A percentile compares a stretch with the other conserved stretches of the same genome.
Evolutionary conservation across 352 stramenopile species (phyloP).

Genomic region (Globisporangium nagaii): DNA sequence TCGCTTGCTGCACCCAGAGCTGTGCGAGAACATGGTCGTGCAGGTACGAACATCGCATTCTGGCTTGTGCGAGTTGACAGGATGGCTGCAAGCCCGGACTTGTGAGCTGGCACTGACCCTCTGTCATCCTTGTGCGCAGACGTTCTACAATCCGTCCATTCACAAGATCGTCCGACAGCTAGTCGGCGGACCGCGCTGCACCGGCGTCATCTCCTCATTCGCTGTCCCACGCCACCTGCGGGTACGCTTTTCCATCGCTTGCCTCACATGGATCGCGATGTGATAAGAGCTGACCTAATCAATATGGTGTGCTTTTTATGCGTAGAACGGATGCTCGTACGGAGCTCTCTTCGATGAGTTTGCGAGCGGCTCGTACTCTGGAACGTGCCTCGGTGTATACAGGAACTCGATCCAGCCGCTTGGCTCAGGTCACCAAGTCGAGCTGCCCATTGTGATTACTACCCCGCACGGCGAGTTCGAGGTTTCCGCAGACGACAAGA

Average conservation of each 20-base stretch:
- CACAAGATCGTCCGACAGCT: slow-evolving; percentile 82
- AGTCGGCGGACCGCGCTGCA: slow-evolving; percentile 69
- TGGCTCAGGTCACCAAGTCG: slow-evolving; percentile 25
- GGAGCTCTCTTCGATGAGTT: slow-evolving; percentile 59
- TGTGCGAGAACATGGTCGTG: slow-evolving; percentile 85
- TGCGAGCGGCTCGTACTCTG: slow-evolving; percentile 47
- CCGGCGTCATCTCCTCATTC: slow-evolving; percentile 65
- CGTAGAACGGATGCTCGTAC: slow-evolving; percentile 41
- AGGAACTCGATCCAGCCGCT: slow-evolving; percentile 53
- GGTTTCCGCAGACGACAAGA: slow-evolving; percentile 41
- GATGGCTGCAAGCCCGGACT: too few species aligned
- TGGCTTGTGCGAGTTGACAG: background rate
- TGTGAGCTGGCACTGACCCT: background rate
- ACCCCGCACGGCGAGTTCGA: slow-evolving; percentile 47
- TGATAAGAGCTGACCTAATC: background rate
- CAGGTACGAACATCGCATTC: slow-evolving; percentile 25
- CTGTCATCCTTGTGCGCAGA: slow-evolving; percentile 23
- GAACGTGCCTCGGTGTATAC: slow-evolving; percentile 72
- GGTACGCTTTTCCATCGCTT: slow-evolving; percentile 19
- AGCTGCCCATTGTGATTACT: slow-evolving; percentile 76
- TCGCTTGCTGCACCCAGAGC: slow-evolving; percentile 66
- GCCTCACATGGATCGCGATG: background rate
- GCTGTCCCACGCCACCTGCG: slow-evolving; percentile 33
- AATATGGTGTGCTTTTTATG: background rate
- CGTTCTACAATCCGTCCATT: slow-evolving; percentile 83